Evolutionary conservation across 2,329 filamentous ascomycete species (phyloP).

Genomic region (Ascochyta lentis): DNA sequence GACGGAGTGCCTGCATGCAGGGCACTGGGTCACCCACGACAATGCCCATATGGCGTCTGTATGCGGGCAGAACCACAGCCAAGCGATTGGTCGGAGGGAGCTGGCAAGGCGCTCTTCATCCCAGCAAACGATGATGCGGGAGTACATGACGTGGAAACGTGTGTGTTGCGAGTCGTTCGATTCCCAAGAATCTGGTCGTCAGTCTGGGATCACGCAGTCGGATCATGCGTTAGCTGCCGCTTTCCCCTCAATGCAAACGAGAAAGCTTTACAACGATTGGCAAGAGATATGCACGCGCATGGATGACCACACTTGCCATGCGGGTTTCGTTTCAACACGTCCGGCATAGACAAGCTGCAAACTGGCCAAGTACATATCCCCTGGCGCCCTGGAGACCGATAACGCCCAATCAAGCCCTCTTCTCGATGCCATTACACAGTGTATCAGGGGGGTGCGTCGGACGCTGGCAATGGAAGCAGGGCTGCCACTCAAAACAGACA

Average conservation of each 20-base stretch:
- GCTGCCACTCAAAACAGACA: constrained; percentile 3
- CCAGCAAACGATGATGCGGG: constrained; percentile 2
- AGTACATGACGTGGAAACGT: constrained; percentile 16
- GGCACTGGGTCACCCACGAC: constrained; percentile 6
- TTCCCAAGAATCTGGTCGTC: constrained; percentile 17
- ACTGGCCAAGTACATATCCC: background rate
- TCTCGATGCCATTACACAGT: background rate
- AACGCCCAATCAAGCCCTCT: background rate
- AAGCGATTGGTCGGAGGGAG: constrained; percentile 1
- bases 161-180: constrained; percentile 12
- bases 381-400: background rate
- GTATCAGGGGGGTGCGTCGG: background rate
- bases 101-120: background rate
- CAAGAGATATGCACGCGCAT: constrained; percentile 15
- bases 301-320: constrained; percentile 8
- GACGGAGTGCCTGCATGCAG: constrained; percentile 14
- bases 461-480: constrained; percentile 3
- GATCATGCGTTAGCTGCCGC: constrained; percentile 19
- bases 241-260: constrained; percentile 16
- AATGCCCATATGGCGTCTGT: constrained; percentile 2
- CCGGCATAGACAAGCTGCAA: background rate
- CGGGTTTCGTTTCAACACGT: constrained; percentile 4
- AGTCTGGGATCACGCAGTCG: constrained; percentile 14
- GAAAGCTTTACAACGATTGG: constrained; percentile 11
- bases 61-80: background rate